phyloP scores from a whole-genome alignment of 1,284 basidiomycete genomes.

The Clitocybe nebularis region DNA sequence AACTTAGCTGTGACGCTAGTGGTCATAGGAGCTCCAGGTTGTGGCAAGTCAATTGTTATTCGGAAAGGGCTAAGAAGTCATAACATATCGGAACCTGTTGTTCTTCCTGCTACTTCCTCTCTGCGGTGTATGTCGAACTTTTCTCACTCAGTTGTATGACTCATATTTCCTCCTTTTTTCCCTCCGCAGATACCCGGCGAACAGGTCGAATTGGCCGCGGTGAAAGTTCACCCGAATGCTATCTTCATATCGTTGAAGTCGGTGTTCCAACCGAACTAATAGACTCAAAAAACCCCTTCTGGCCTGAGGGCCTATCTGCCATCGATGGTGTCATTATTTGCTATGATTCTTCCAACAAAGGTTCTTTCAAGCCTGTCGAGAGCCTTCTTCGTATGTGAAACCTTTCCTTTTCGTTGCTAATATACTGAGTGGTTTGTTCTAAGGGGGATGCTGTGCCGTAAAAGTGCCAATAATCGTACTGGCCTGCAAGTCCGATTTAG shows the following conservation, averaged over 20 bases:
- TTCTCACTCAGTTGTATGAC: conserved; percentile 44
- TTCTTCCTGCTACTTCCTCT: too few species aligned
- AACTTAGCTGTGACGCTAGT: conserved; percentile 45
- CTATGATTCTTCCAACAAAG: conserved; percentile 60
- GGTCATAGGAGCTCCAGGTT: conserved; percentile 63
- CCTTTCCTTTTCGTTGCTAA: conserved; percentile 11
- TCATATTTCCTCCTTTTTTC: conserved; percentile 2
- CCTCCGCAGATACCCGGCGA: conserved; percentile 45
- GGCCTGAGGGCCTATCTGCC: conserved; percentile 46
- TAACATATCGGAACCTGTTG: conserved; percentile 44
- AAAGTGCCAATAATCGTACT: conserved; percentile 62
- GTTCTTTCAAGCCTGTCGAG: conserved; percentile 62
- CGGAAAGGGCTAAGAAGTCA: conserved; percentile 61
- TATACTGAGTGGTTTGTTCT: too few species aligned
- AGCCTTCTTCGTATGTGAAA: conserved; percentile 54
- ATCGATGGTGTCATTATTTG: conserved; percentile 72
- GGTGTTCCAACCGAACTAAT: conserved; percentile 32
- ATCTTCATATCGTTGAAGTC: conserved; percentile 55
- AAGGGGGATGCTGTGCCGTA: conserved; percentile 54
- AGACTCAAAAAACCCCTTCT: conserved; percentile 21
- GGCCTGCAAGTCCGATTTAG: conserved; percentile 72
- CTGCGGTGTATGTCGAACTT: too few species aligned
- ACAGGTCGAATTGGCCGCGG: conserved; percentile 39
- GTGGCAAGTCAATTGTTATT: conserved; percentile 71
- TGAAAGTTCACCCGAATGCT: conserved; percentile 31